Evolutionary conservation across 2,329 filamentous ascomycete genomes (phyloP).

Genomic region (Alternaria incomplexa): DNA sequence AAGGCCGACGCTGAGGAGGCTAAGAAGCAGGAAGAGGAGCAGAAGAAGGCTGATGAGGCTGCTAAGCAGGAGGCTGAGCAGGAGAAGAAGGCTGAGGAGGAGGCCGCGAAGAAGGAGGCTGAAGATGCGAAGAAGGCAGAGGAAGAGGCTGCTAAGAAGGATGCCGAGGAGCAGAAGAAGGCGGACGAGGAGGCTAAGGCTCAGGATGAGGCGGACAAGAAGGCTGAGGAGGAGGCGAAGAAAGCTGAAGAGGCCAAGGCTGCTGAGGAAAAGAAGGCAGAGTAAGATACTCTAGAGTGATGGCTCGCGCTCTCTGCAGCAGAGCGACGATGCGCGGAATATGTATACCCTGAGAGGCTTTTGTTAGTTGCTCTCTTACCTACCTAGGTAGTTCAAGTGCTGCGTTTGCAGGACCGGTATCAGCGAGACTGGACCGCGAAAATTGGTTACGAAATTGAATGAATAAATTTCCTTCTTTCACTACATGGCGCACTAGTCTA

Average conservation of each 20-base stretch:
- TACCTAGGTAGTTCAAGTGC: background rate
- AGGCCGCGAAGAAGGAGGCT: background rate
- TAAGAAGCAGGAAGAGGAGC: conserved; percentile 1
- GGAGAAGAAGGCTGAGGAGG: background rate
- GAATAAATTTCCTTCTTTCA: background rate
- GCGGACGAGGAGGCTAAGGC: background rate
- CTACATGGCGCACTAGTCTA: background rate
- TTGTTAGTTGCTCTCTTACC: background rate
- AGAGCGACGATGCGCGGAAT: background rate
- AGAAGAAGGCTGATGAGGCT: background rate
- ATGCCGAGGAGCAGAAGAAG: conserved; percentile 8
- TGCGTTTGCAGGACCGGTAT: background rate
- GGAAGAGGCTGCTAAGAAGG: background rate
- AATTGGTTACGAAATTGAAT: conserved; percentile 4
- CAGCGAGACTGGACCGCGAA: conserved; percentile 28
- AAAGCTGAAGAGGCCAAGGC: background rate
- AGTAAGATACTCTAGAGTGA: background rate
- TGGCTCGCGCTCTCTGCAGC: background rate
- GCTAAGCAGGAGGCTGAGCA: conserved; percentile 1
- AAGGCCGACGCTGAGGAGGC: background rate
- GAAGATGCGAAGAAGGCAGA: background rate
- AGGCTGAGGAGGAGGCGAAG: background rate
- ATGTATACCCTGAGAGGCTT: background rate
- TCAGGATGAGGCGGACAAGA: background rate
- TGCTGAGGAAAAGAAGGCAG: background rate